These are phyloP conservation scores for Kodamaea sagamina DNA, from an alignment of 805 yeast genomes.

Conservation along the genomic window DNA sequence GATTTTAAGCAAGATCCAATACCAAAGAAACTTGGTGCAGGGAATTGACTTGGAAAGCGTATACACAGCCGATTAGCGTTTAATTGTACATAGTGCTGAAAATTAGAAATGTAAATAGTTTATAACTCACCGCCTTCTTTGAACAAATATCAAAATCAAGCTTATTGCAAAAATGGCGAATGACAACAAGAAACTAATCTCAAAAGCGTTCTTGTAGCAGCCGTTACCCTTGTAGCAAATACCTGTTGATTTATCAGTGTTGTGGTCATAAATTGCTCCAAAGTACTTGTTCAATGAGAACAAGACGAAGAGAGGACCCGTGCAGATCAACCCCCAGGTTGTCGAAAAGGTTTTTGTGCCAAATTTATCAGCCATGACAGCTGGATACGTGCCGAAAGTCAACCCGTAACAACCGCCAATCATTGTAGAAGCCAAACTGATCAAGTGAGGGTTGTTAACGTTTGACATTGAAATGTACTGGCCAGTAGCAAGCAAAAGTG, in stretches of 20 bases:
- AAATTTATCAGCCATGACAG: constrained; percentile 70
- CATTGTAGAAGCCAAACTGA: constrained; percentile 53
- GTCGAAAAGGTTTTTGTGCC: constrained; percentile 71
- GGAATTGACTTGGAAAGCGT: constrained; percentile 47
- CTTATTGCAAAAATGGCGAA: constrained; percentile 27
- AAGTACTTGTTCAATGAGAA: constrained; percentile 55
- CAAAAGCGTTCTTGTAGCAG: constrained; percentile 41
- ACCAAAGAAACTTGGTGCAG: constrained; percentile 44
- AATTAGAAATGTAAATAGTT: constrained; percentile 7
- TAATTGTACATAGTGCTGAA: constrained; percentile 6
- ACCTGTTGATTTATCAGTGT: constrained; percentile 41
- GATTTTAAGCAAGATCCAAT: constrained; percentile 45
- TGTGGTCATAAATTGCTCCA: constrained; percentile 55
- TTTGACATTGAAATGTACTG: constrained; percentile 37
- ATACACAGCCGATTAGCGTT: constrained; percentile 38
- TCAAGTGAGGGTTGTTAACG: constrained; percentile 30
- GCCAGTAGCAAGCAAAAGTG: constrained; percentile 35
- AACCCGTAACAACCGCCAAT: constrained; percentile 72
- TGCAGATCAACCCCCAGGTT: constrained; percentile 72
- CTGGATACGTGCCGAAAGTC: constrained; percentile 73
- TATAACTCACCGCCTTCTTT: constrained; percentile 18
- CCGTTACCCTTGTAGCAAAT: constrained; percentile 38
- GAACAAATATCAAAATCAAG: constrained; percentile 28
- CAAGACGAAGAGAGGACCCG: constrained; percentile 64
- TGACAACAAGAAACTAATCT: constrained; percentile 32